Evolutionary conservation across 805 yeast species (phyloP), one percentile per base, ranked within the genome.

Genomic region (Huiozyma naganishii): DNA sequence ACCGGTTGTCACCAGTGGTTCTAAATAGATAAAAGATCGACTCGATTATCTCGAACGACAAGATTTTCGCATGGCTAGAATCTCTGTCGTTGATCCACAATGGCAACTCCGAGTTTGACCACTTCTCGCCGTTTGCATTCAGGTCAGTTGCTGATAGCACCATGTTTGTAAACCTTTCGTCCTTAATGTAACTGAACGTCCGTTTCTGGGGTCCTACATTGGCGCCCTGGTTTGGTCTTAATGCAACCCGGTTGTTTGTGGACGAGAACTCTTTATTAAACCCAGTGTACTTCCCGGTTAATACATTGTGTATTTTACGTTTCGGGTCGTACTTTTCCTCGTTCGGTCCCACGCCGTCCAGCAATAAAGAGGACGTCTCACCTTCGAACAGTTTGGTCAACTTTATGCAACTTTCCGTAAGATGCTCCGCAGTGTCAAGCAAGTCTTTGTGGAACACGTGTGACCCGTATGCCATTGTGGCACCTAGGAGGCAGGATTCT

Each of bases 11-110:
- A 6, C 81, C 81, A 0, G 83, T 79, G 41, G 76, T 67, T 45
- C 84, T 66, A 50, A 74, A 79, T 62, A 79, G 62, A 52, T 73
- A 71, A 50, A 74, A 74, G 4, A 80, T 66, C 0, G 83, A 74
- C 54, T 79, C 83, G 38, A 79, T 70, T 13, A 79, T 71, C 52
- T 78, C 80, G 0, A 85, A 81, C 23, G 82, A 67, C 23, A 79
- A 58, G n/a, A 74, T 57, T 46, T 67, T 74, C 7, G 23, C 27
- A 38, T 64, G 46, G 2, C 70, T 57, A 17, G 59, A 63, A 11
- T 30, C n/a, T 30, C n/a, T 11, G 5, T 55, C 52, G 46, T 65
- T 62, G 34, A 67, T 51, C 50, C 56, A 55, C 27, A 67, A 50
- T 11, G 68, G 60, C 52, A 61, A 55, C 1, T 61, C 37, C 8